A percentile compares a stretch with the other conserved stretches of the same genome.
phyloP scores from a whole-genome alignment of 1,284 basidiomycete species.

The Flammula alnicola region DNA sequence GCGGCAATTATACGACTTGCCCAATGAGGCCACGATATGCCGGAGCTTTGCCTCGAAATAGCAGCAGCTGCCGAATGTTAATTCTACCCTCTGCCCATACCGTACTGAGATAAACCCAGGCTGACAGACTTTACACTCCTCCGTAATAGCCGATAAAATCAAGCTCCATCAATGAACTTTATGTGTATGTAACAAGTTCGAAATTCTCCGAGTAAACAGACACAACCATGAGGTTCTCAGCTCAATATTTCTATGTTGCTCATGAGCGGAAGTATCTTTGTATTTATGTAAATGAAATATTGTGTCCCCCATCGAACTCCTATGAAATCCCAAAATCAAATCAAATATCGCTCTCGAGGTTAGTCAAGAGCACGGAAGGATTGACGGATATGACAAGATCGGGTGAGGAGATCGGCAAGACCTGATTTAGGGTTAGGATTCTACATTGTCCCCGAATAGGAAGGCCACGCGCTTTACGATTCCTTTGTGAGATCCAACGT shows the following conservation, averaged over 20 bases:
- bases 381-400: slow-evolving; percentile 19
- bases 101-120: slow-evolving; percentile 6
- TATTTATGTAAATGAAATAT: not conserved
- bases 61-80: slow-evolving; percentile 10
- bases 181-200: slow-evolving; percentile 2
- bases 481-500: slow-evolving; percentile 5
- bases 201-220: not conserved
- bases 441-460: slow-evolving; percentile 14
- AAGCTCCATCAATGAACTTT: slow-evolving; percentile 9
- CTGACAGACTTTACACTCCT: slow-evolving; percentile 9
- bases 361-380: not conserved
- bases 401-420: slow-evolving; percentile 18
- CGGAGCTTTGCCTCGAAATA: slow-evolving; percentile 17
- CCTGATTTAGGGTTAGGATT: slow-evolving; percentile 22
- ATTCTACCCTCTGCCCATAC: slow-evolving; percentile 21
- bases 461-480: slow-evolving; percentile 5
- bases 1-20: slow-evolving; percentile 14
- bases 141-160: slow-evolving; percentile 21
- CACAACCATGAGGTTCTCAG: not conserved
- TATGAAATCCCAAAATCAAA: not conserved
- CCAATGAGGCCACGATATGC: slow-evolving; percentile 11
- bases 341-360: not conserved
- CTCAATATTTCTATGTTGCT: not conserved
- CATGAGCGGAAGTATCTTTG: slow-evolving; percentile 1
- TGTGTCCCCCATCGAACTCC: too few species aligned